Evolutionary conservation across 208 protist species (phyloP), one percentile per base, ranked within the genome.

Genomic region (Leishmania martiniquensis): DNA sequence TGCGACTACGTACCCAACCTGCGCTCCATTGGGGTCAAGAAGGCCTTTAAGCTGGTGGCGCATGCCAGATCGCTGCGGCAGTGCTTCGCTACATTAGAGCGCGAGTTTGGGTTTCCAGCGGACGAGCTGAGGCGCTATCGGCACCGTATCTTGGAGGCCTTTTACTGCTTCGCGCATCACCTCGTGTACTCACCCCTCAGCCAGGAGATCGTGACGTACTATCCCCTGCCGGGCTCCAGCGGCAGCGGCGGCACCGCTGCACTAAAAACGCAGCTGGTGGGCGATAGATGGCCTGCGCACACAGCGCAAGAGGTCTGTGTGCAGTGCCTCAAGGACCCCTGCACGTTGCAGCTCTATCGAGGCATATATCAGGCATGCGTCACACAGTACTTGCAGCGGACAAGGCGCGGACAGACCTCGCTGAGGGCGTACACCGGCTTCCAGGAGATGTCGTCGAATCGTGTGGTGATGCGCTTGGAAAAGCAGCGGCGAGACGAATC

Each of bases 1-100:
- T 99, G 99, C 83, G 99, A 99, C 84, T 99, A 99, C 81, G 77
- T 99, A 39, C 77, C 91, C 1, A 98, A 93, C 51, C 73, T 99
- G 15, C 80, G 79, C 32, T 88, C 91, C 62, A 92, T 99, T 72
- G 99, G 98, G 9, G 72, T 99, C 29, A 98, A 97, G 80, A 99
- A 87, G 29, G 97, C 98, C 4, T 95, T 98, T 75, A 85, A 86
- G 42, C 83, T 99, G 20, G 80, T 99, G 0, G 49, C 84, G 13
- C 83, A 85, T 51, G 84, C 90, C 37, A 75, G 57, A 12, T 92
- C 87, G 1, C 75, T 94, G 63, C 73, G 83, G 25, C 79, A 91
- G 76, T 80, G 95, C 29, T 86, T 95, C 57, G 44, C 70, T 4
- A 63, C 63, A 37, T 60, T 97, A 39, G 65, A 89, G 57, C 32